A percentile compares a stretch with the other conserved stretches of the same genome.
Evolutionary conservation across 75 land plant genomes (phyloP).

Genomic region (Larix kaempferi): DNA sequence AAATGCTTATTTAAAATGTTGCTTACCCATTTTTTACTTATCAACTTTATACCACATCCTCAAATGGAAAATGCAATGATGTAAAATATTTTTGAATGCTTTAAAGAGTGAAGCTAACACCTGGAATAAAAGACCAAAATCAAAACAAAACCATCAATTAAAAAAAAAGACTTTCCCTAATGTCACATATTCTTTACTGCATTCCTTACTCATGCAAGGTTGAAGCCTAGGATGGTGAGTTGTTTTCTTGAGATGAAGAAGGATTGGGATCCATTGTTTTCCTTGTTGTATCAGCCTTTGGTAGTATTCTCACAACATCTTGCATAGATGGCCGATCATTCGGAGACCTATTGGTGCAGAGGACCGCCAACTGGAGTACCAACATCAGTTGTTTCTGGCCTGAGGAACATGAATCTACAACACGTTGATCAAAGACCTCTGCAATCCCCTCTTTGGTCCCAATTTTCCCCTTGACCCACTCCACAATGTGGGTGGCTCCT

Average conservation of each 20-base stretch:
- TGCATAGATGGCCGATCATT: conserved; percentile 84
- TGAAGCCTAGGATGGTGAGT: background rate
- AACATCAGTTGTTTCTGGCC: conserved; percentile 54
- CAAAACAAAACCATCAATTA: too few species aligned
- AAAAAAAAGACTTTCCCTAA: too few species aligned
- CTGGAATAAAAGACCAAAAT: too few species aligned
- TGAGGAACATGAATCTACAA: conserved; percentile 35
- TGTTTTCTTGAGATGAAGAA: conserved; percentile 1
- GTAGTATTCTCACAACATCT: conserved; percentile 50
- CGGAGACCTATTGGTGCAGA: conserved; percentile 57
- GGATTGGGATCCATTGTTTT: conserved; percentile 12
- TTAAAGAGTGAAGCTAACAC: too few species aligned
- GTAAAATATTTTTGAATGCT: too few species aligned
- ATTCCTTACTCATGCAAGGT: background rate
- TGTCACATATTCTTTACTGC: too few species aligned
- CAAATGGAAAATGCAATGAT: too few species aligned
- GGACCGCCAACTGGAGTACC: conserved; percentile 54
- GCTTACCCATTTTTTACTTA: too few species aligned
- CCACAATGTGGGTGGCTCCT: conserved; percentile 40
- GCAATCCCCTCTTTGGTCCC: conserved; percentile 20
- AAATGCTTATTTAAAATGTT: too few species aligned
- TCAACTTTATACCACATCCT: too few species aligned
- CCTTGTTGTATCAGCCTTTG: conserved; percentile 41
- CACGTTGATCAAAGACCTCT: conserved; percentile 31
- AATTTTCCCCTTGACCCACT: conserved; percentile 41